These are phyloP conservation scores for Allomyces macrogynus DNA, from an alignment of 192 early-diverging fungal genomes.

Conservation along the genomic window DNA sequence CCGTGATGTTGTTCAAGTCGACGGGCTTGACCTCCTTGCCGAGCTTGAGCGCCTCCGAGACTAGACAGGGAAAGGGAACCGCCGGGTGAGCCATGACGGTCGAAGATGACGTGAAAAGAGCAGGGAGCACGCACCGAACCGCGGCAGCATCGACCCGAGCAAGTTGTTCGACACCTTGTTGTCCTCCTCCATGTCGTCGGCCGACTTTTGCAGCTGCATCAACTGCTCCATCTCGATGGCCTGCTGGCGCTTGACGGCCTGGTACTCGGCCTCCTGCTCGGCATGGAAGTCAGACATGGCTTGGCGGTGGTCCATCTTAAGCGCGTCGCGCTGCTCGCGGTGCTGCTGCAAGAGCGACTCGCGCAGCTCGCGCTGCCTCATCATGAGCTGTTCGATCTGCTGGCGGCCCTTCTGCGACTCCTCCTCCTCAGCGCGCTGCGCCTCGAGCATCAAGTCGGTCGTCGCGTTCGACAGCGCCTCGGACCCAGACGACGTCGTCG, in stretches of 20 bases:
- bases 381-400: slow-evolving; percentile 1
- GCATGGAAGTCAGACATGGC: slow-evolving; percentile 1
- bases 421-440: slow-evolving; percentile 4
- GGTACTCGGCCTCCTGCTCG: slow-evolving; percentile 13
- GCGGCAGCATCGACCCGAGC: slow-evolving; percentile 22
- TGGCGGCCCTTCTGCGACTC: slow-evolving; percentile 3
- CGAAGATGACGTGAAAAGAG: too few relatives aligned
- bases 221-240: slow-evolving; percentile 17
- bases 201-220: slow-evolving; percentile 14
- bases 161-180: slow-evolving; percentile 20
- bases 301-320: slow-evolving; percentile 5
- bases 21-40: slow-evolving; percentile 13
- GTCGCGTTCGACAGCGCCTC: too few relatives aligned
- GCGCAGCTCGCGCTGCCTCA: slow-evolving; percentile 7
- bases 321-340: slow-evolving; percentile 9
- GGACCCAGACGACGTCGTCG: too few relatives aligned
- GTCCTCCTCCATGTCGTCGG: slow-evolving; percentile 19
- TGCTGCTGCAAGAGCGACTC: slow-evolving; percentile 9
- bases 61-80: too few relatives aligned
- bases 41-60: slow-evolving; percentile 7
- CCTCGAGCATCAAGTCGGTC: too few relatives aligned
- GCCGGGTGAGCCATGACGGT: too few relatives aligned
- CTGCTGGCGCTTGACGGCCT: slow-evolving; percentile 18
- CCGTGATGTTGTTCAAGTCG: slow-evolving; percentile 16
- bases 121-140: too few relatives aligned